Evolutionary conservation across 140 eudicot genomes (phyloP).

Genomic region (Anethum foeniculum): DNA sequence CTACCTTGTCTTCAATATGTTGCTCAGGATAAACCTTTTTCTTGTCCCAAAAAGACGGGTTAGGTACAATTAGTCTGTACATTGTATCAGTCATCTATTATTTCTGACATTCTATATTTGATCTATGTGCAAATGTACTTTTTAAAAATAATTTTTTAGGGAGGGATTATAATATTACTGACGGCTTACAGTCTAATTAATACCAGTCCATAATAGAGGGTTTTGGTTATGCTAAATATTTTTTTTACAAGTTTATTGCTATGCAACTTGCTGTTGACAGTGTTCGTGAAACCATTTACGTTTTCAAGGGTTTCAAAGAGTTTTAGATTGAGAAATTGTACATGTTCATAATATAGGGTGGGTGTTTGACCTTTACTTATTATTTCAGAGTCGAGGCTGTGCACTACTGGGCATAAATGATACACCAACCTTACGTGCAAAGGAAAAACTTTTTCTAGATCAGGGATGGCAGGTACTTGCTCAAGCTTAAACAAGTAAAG

Average conservation of each 20-base stretch:
- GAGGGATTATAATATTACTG: not conserved
- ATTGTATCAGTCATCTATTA: not conserved
- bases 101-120: not conserved
- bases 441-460: slow-evolving; percentile 85
- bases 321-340: not conserved
- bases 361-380: slow-evolving; percentile 13
- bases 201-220: not conserved
- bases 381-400: slow-evolving; percentile 87
- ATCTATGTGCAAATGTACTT: not conserved
- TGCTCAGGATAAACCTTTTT: not conserved
- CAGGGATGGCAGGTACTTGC: slow-evolving; percentile 94
- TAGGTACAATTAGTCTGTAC: not conserved
- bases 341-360: not conserved
- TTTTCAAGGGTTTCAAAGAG: not conserved
- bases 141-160: not conserved
- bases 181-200: not conserved
- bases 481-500: slow-evolving; percentile 4
- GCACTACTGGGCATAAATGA: slow-evolving; percentile 78
- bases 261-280: not conserved
- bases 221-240: not conserved
- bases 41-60: not conserved
- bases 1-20: not conserved
- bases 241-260: not conserved
- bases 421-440: slow-evolving; percentile 83
- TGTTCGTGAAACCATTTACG: not conserved